Percentiles rank a stretch among this genome's conserved stretches.
phyloP scores from a whole-genome alignment of 2,329 filamentous ascomycete species.

The Botrytis porri region DNA sequence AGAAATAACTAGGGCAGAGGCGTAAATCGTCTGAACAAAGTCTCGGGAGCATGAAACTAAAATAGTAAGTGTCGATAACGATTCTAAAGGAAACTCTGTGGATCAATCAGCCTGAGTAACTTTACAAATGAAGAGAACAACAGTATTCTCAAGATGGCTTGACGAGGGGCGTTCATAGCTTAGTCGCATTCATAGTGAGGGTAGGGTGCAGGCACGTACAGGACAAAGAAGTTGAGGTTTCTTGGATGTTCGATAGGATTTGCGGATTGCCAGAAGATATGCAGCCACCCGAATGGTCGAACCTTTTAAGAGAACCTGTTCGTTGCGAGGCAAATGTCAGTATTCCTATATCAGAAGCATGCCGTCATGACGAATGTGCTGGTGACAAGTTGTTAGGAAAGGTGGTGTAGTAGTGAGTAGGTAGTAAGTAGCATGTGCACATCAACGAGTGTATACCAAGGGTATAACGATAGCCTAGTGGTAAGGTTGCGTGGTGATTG shows the following conservation, averaged over 20 bases:
- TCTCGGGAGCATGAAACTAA: constrained; percentile 37
- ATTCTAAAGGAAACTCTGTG: constrained; percentile 4
- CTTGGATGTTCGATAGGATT: constrained; percentile 30
- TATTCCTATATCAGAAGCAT: constrained; percentile 27
- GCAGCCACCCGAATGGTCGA: constrained; percentile 35
- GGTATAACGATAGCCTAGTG: constrained; percentile 14
- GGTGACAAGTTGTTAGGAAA: constrained; percentile 27
- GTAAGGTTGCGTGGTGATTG: constrained; percentile 25
- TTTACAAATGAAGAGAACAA: constrained; percentile 5
- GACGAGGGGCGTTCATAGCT: constrained; percentile 17
- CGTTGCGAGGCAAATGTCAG: constrained; percentile 22
- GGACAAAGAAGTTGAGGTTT: constrained; percentile 31
- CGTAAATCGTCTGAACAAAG: constrained; percentile 27
- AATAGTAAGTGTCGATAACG: constrained; percentile 25
- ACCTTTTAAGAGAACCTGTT: constrained; percentile 32
- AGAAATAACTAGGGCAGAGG: constrained; percentile 18
- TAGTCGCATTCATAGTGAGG: constrained; percentile 22
- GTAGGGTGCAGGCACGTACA: constrained; percentile 29
- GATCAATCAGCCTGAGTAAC: constrained; percentile 13
- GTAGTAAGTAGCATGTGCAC: constrained; percentile 25
- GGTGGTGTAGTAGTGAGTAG: constrained; percentile 16
- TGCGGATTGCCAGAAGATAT: constrained; percentile 34
- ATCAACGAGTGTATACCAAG: constrained; percentile 8
- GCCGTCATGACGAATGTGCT: constrained; percentile 32
- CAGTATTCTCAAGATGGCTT: constrained; percentile 8